phyloP scores from a whole-genome alignment of 306 rosid genomes.

The Corylus heterophylla region DNA sequence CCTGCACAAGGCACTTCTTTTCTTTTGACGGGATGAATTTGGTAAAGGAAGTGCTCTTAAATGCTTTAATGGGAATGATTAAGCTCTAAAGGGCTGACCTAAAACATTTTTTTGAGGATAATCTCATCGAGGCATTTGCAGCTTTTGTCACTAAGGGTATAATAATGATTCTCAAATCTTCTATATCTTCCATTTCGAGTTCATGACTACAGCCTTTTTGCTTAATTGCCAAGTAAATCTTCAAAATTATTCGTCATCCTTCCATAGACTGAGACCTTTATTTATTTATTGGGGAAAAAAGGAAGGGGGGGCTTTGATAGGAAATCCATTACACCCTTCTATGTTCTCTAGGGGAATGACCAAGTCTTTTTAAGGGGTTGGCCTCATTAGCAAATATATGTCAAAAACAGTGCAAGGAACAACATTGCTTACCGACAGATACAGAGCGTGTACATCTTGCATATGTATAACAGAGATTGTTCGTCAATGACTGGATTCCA shows the following conservation, averaged over 20 bases:
- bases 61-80: not conserved
- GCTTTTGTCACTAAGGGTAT: not conserved
- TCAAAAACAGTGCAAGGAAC: slow-evolving; percentile 4
- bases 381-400: not conserved
- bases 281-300: too few species aligned
- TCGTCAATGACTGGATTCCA: slow-evolving; percentile 84
- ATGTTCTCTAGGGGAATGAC: slow-evolving; percentile 6
- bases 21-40: not conserved
- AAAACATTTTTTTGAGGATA: not conserved
- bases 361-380: not conserved
- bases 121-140: not conserved
- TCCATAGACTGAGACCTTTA: not conserved
- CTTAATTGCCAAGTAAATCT: not conserved
- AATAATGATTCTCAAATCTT: not conserved
- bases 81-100: not conserved
- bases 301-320: not conserved
- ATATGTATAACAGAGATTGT: slow-evolving; percentile 87
- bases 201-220: not conserved
- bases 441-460: slow-evolving; percentile 94
- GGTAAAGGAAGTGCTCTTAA: not conserved
- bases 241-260: not conserved
- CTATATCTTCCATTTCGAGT: not conserved
- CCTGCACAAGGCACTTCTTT: not conserved
- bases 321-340: not conserved
- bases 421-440: slow-evolving; percentile 70